phyloP scores from a whole-genome alignment of 1,284 basidiomycete genomes.

The Ceratobasidium papillatum region DNA sequence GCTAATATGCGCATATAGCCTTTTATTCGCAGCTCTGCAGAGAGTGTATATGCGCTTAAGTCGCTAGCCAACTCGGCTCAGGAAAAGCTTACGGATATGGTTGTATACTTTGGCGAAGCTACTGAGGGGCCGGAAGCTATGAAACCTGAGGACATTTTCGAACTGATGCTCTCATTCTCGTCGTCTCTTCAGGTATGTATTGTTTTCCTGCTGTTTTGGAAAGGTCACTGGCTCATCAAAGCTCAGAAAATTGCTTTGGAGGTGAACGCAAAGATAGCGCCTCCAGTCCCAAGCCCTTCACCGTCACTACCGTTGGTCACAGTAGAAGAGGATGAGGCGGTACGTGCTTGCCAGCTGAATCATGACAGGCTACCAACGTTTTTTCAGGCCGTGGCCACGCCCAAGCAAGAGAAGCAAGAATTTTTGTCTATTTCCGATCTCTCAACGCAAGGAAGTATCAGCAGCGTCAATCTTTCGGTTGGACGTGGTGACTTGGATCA shows the following conservation, averaged over 20 bases:
- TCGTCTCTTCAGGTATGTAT: slow-evolving; percentile 68
- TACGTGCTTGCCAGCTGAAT: not conserved
- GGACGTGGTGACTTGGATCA: slow-evolving; percentile 81
- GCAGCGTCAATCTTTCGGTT: slow-evolving; percentile 57
- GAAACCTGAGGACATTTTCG: slow-evolving; percentile 84
- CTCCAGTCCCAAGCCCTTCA: not conserved
- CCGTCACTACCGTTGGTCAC: not conserved
- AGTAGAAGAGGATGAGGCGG: slow-evolving; percentile 20
- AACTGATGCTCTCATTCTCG: slow-evolving; percentile 75
- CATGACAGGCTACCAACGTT: not conserved
- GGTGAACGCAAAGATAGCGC: slow-evolving; percentile 63
- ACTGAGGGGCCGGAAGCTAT: slow-evolving; percentile 61
- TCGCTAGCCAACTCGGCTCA: slow-evolving; percentile 68
- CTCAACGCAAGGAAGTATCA: slow-evolving; percentile 48
- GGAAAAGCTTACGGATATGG: slow-evolving; percentile 64
- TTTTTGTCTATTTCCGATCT: slow-evolving; percentile 49
- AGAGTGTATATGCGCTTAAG: slow-evolving; percentile 68
- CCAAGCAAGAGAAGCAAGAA: slow-evolving; percentile 35
- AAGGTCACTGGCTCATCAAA: slow-evolving; percentile 17
- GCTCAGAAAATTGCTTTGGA: slow-evolving; percentile 78
- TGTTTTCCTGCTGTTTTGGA: not conserved
- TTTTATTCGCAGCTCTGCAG: slow-evolving; percentile 63
- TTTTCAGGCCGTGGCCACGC: slow-evolving; percentile 23
- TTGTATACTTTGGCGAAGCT: slow-evolving; percentile 78
- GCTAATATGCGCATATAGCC: slow-evolving; percentile 54